Evolutionary conservation across 148 eudicot species (phyloP), one percentile per base, ranked within the genome.

Genomic region (Oxyria digyna): DNA sequence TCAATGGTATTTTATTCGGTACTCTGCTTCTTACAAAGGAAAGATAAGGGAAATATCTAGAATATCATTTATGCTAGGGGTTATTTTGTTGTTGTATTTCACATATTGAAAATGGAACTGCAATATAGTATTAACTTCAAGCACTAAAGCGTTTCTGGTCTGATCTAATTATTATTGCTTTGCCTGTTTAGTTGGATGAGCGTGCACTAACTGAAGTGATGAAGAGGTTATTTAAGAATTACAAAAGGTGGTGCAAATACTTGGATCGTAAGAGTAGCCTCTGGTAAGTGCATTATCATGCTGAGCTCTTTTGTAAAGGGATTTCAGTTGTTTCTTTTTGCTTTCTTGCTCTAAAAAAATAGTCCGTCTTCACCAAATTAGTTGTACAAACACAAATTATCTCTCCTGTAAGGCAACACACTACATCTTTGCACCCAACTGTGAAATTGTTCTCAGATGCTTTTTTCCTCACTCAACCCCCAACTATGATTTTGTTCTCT

Each of bases 231-330:
- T 95, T 95, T 80, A 91, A 91, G 77, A 91, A 85, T 83, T 95
- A 91, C 82, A 91, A 88, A 74, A 95, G 76, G 72, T 95, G 99
- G 99, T 94, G 99, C 99, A 88, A 85, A 77, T 95, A 87, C 76
- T 81, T 95, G 82, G 99, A 82, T 75, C 96, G 96, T 24, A 95
- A 94, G 79, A 95, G 97, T 79, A 95, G 99, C 78, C 91, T 95
- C 40, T 94, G 97, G 96, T 95, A 72, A 81, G 89, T 20, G 18
- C 5, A 0, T 15, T 18, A n/a, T n/a, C n/a, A n/a, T n/a, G n/a
- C n/a, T n/a, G n/a, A n/a, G n/a, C n/a, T n/a, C n/a, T n/a, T n/a
- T n/a, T n/a, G n/a, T n/a, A n/a, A n/a, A n/a, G n/a, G n/a, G n/a
- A n/a, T n/a, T n/a, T n/a, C n/a, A 1, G 29, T 27, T 1, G 12